A percentile compares a stretch with the other conserved stretches of the same genome.
phyloP scores from a whole-genome alignment of 2,329 filamentous ascomycete genomes.

The Dactylellina parvicollis region DNA sequence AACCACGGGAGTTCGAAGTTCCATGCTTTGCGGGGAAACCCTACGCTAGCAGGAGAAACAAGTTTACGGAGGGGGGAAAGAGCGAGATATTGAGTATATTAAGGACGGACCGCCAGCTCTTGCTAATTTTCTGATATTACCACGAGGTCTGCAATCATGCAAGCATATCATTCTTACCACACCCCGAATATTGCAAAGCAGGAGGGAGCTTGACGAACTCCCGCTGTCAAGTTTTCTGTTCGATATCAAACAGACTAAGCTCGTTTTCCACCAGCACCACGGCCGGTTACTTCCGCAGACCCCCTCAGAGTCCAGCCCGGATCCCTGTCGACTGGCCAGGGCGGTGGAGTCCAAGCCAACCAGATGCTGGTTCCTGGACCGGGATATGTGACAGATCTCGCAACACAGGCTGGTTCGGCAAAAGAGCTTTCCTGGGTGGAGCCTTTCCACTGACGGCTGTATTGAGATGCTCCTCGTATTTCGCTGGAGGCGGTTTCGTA shows the following conservation, averaged over 20 bases:
- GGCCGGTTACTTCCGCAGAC: conserved; percentile 52
- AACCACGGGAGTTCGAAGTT: conserved; percentile 52
- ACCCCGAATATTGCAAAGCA: conserved; percentile 16
- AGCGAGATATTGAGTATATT: conserved; percentile 47
- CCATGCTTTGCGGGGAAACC: conserved; percentile 52
- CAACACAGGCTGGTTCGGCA: conserved; percentile 47
- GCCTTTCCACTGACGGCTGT: conserved; percentile 35
- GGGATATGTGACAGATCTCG: conserved; percentile 55
- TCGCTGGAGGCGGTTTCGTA: conserved; percentile 29
- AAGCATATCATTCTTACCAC: conserved; percentile 37
- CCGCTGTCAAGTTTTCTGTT: conserved; percentile 24
- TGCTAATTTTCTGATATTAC: conserved; percentile 27
- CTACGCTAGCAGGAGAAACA: conserved; percentile 30
- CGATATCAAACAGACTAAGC: conserved; percentile 47
- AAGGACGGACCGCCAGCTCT: conserved; percentile 42
- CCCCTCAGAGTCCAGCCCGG: conserved; percentile 11
- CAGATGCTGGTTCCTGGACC: conserved; percentile 51
- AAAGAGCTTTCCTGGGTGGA: conserved; percentile 50
- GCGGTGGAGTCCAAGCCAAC: conserved; percentile 27
- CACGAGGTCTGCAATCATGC: conserved; percentile 21
- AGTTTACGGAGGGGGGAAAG: not conserved
- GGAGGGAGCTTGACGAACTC: conserved; percentile 16
- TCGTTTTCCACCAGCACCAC: conserved; percentile 34
- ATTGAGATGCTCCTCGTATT: conserved; percentile 53
- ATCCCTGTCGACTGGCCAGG: conserved; percentile 31